Percentiles rank a stretch among this genome's conserved stretches.
These are phyloP conservation scores for Erigeron canadensis DNA, from an alignment of 129 eudicot genomes.

Conservation along the genomic window DNA sequence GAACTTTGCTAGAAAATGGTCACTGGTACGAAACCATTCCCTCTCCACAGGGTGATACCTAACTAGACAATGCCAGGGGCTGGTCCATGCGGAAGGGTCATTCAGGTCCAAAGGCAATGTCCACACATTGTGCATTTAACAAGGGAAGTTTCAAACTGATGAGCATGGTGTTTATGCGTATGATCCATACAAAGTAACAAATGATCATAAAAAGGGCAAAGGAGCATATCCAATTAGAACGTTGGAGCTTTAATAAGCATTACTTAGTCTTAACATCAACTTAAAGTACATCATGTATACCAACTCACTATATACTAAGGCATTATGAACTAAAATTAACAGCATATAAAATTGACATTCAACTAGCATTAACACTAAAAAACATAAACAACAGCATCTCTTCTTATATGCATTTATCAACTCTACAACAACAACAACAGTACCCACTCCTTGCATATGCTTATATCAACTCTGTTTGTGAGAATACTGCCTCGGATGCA, in stretches of 20 bases:
- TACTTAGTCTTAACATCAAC: background rate
- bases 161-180: background rate
- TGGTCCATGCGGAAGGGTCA: too few relatives aligned
- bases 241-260: background rate
- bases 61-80: too few relatives aligned
- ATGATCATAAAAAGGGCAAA: background rate
- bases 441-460: background rate
- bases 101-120: too few relatives aligned
- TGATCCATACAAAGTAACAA: too few relatives aligned
- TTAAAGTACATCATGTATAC: too few relatives aligned
- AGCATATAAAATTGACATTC: too few relatives aligned
- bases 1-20: background rate
- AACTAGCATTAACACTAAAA: too few relatives aligned
- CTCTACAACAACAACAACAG: constrained; percentile 8
- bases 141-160: background rate
- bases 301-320: background rate
- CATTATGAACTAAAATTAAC: background rate
- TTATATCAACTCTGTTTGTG: background rate
- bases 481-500: background rate
- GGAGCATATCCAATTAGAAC: background rate
- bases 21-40: too few relatives aligned
- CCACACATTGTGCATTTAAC: background rate
- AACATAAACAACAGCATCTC: background rate
- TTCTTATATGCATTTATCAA: background rate
- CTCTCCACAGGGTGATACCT: too few relatives aligned